Evolutionary conservation across 2,329 filamentous ascomycete genomes (phyloP).

Genomic region (Ophiostoma quercus): DNA sequence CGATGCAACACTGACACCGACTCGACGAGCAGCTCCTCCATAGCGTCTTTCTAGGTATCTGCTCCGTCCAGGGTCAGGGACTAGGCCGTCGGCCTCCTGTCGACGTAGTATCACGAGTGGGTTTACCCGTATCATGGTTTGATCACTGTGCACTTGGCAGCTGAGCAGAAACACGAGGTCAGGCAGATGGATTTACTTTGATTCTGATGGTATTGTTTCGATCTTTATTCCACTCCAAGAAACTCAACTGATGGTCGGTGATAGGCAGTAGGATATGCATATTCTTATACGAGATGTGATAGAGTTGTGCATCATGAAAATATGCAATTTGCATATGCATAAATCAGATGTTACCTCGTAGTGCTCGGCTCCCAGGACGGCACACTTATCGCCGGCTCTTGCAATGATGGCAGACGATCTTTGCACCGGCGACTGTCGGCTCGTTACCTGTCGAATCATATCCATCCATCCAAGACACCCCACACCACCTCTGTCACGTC

Average conservation of each 20-base stretch:
- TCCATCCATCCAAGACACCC: neutral
- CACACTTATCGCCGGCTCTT: neutral
- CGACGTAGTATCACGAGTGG: neutral
- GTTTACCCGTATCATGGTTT: neutral
- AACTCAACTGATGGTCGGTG: neutral
- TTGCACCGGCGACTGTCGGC: neutral
- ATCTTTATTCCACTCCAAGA: neutral
- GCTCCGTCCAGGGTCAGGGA: neutral
- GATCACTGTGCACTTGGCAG: neutral
- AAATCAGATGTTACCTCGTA: no score
- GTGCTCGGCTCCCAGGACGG: no score
- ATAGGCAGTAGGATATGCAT: neutral
- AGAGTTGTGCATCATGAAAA: neutral
- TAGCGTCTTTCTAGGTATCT: neutral
- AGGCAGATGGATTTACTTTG: neutral
- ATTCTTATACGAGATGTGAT: neutral
- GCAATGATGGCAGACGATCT: neutral
- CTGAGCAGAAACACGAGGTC: conserved; percentile 5
- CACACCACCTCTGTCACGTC: conserved; percentile 5
- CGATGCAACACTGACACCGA: conserved; percentile 9
- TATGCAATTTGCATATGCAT: no score
- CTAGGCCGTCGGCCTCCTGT: neutral
- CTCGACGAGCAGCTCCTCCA: neutral
- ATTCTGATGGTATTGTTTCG: neutral
- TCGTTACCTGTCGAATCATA: neutral